Evolutionary conservation across 2,329 filamentous ascomycete genomes (phyloP), one percentile per base, ranked within the genome.

Genomic region (Sporothrix schenckii): DNA sequence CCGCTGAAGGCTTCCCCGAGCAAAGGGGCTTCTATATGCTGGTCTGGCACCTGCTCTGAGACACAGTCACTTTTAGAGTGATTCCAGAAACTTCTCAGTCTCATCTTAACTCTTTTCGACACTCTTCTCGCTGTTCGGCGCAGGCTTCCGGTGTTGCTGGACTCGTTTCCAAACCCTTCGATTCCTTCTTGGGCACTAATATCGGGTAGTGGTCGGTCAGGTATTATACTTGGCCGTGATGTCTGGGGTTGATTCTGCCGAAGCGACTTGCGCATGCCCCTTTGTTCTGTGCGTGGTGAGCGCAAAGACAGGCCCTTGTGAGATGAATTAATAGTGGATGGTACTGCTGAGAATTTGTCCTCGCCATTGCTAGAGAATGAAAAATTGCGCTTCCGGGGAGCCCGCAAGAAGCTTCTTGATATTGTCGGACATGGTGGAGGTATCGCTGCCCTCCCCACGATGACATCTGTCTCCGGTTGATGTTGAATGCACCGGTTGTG

Each of bases 1-100:
- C 56, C 68, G 2, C 44, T 66, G 5, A 21, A 30, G 2, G 68
- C 77, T 3, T 68, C 58, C 1, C 6, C 54, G 3, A 76, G 76
- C 73, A 75, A 79, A 74, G 80, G 77, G 2, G 87, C 81, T 52
- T 84, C 79, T 19, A 88, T 81, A 70, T 89, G 86, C 72, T 88
- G 86, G 30, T 81, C 79, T 84, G 71, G 74, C 7, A 72, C 9
- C 27, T 66, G 68, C 2, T 66, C 56, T 1, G 49, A n/a, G 39
- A 41, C 49, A 13, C 54, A 65, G 14, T 72, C 73, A 41, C 58
- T 73, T 53, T 71, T 74, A 13, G 68, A 47, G 34, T 72, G 69
- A 52, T 60, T 58, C 73, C 70, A 75, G 10, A 75, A 67, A 4
- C 52, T 70, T 27, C 65, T 72, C 30, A 75, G 49, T 19, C 68